A percentile compares a stretch with the other conserved stretches of the same genome.
Evolutionary conservation across 352 stramenopile genomes (phyloP).

Genomic region (Chrysophaeum taylorii): DNA sequence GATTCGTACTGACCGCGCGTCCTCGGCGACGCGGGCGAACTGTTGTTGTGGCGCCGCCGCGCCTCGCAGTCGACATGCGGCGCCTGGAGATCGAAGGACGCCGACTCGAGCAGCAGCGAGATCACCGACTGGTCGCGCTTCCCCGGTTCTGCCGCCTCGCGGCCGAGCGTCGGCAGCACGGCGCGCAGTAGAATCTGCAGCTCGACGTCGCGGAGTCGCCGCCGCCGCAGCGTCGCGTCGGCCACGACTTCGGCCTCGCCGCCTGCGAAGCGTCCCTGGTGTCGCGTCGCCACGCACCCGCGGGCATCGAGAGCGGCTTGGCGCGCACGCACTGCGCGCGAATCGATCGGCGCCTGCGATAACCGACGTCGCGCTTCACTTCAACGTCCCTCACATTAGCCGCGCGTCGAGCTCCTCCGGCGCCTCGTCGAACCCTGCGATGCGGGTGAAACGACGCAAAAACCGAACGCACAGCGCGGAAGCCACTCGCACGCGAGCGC

Average conservation of each 20-base stretch:
- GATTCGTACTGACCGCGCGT: not conserved
- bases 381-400: no score
- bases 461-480: not conserved
- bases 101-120: not conserved
- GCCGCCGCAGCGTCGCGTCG: conserved; percentile 1
- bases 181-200: conserved; percentile 7
- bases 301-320: not conserved
- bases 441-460: no score
- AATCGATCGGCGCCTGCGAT: not conserved
- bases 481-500: not conserved
- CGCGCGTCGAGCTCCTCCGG: no score
- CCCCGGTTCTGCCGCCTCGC: no score
- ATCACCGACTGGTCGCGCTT: not conserved
- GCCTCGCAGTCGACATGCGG: conserved; percentile 1
- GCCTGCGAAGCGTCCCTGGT: no score
- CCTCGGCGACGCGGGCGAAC: not conserved
- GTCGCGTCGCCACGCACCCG: no score
- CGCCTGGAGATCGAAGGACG: conserved; percentile 4
- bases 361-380: no score
- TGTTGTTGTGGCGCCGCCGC: not conserved
- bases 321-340: not conserved
- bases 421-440: no score
- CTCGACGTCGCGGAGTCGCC: not conserved
- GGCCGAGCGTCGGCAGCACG: not conserved
- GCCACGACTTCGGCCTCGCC: not conserved